Evolutionary conservation across 495 filamentous ascomycete genomes (phyloP), one percentile per base, ranked within the genome.

Genomic region (Podospora tetraspora): DNA sequence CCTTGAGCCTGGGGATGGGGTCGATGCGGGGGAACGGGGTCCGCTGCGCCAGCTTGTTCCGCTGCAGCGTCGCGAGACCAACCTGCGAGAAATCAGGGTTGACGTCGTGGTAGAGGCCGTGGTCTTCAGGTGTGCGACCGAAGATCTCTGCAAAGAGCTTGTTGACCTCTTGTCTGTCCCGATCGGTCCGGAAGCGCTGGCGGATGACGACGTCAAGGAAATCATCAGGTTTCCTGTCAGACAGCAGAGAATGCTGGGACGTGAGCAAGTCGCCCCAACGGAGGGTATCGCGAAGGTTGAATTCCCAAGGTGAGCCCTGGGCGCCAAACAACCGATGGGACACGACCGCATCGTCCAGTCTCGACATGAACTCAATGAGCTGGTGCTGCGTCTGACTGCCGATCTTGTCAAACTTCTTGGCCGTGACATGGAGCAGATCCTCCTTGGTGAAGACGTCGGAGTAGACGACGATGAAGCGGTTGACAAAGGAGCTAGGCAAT

Each of bases 401-500:
- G 37, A 90, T 84, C 4, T 78, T 77, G 13, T 90, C 89, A 78
- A 92, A 97, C 62, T 90, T 84, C 66, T 89, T 90, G 13, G 83
- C 84, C 37, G 92, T 95, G 67, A 99, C 98, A 22, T 88, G 82
- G 70, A 87, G 84, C 70, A 98, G 75, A 81, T 99, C 96, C 61
- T 90, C 82, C 60, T 91, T 80, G 21, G 84, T 91, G 75, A 97
- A 94, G 29, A 89, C 85, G 73, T 98, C 96, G 68, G 94, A 90
- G 82, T 97, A 98, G 0, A 98, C 96, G 3, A 99, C 94, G 34
- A 94, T 96, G 75, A 99, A 99, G 59, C 96, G 91, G 77, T 99
- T 97, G 57, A 98, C 94, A 66, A 99, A 99, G 7, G 95, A 98
- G 64, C 89, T 90, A 3, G 96, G 96, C 66, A 99, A 81, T 12